Percentiles rank a stretch among this genome's conserved stretches.
Evolutionary conservation across 148 eudicot species (phyloP).

Genomic region (Oxyria digyna): DNA sequence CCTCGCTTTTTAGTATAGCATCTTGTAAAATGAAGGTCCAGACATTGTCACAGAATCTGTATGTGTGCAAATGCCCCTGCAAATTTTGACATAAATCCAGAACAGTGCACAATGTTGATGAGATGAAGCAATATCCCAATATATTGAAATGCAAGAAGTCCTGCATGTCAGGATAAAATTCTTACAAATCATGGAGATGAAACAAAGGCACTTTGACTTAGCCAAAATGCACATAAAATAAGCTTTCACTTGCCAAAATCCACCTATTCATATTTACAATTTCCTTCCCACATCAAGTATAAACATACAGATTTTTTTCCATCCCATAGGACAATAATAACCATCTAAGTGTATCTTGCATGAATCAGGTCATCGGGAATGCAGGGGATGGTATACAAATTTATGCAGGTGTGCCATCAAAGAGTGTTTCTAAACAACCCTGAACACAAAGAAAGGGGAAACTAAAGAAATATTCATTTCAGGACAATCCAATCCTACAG

Average conservation of each 20-base stretch:
- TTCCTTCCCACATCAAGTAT: too few relatives aligned
- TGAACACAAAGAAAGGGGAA: too few relatives aligned
- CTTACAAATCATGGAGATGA: neutral
- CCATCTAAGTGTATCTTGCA: neutral
- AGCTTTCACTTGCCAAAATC: too few relatives aligned
- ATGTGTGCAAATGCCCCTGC: conserved; percentile 93
- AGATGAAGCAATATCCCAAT: neutral
- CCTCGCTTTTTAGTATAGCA: conserved; percentile 59
- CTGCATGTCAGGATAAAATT: neutral
- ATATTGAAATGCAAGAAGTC: neutral
- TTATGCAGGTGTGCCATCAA: neutral
- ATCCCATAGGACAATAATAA: too few relatives aligned
- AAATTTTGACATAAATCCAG: neutral
- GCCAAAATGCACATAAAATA: too few relatives aligned
- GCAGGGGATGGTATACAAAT: neutral
- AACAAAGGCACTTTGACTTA: too few relatives aligned
- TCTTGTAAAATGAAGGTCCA: conserved; percentile 91
- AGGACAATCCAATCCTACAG: neutral
- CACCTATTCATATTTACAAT: too few relatives aligned
- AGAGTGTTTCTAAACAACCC: neutral
- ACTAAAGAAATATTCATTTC: too few relatives aligned
- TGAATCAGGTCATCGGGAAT: neutral
- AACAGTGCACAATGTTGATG: neutral
- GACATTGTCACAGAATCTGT: conserved; percentile 91
- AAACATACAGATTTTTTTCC: too few relatives aligned